phyloP scores from a whole-genome alignment of 1,284 basidiomycete species.

The Thecaphora thlaspeos region DNA sequence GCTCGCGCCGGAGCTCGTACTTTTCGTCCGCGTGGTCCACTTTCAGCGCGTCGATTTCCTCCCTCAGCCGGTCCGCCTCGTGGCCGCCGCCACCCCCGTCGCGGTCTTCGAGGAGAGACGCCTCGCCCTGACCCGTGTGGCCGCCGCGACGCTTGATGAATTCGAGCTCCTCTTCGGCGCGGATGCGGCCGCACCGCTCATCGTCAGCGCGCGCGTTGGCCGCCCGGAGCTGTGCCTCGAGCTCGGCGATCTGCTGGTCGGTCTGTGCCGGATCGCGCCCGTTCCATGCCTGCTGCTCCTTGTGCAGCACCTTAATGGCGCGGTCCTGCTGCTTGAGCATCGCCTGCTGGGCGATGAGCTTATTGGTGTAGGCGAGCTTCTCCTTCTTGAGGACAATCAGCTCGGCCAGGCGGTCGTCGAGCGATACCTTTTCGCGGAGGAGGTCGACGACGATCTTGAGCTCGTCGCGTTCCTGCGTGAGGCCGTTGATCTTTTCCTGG shows the following conservation, averaged over 20 bases:
- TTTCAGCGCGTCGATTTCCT: conserved; percentile 33
- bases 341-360: conserved; percentile 46
- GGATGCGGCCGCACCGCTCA: conserved; percentile 22
- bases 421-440: conserved; percentile 48
- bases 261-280: conserved; percentile 19
- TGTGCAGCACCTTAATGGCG: conserved; percentile 47
- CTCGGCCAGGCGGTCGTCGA: conserved; percentile 46
- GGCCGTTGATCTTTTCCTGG: conserved; percentile 50
- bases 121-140: conserved; percentile 16
- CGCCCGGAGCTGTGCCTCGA: conserved; percentile 27
- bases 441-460: conserved; percentile 56
- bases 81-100: conserved; percentile 10
- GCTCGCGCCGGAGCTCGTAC: conserved; percentile 36
- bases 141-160: conserved; percentile 28
- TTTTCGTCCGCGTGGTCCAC: conserved; percentile 43
- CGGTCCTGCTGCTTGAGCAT: conserved; percentile 53
- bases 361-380: conserved; percentile 47
- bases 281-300: conserved; percentile 47
- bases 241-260: conserved; percentile 25
- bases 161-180: conserved; percentile 41
- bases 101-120: background rate
- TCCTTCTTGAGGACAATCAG: conserved; percentile 52
- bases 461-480: conserved; percentile 53
- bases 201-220: conserved; percentile 32
- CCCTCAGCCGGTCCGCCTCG: conserved; percentile 24